phyloP scores from a whole-genome alignment of 257 asterid species.

The Ilex aquifolium region DNA sequence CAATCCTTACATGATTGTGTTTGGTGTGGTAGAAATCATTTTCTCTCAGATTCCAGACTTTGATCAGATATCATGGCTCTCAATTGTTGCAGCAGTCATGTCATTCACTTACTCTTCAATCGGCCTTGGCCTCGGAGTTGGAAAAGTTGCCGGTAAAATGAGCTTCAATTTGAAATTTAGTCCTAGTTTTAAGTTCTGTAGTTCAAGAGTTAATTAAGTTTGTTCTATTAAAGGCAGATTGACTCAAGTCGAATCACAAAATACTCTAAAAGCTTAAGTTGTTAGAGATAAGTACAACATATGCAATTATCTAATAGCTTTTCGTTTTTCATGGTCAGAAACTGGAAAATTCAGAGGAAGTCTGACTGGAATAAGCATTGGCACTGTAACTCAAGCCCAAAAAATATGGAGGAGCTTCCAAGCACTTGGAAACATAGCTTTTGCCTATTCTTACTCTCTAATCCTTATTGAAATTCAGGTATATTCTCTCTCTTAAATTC shows the following conservation, averaged over 20 bases:
- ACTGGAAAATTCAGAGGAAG: slow-evolving; percentile 59
- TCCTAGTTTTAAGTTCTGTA: too few relatives aligned
- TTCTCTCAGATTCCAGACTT: slow-evolving; percentile 53
- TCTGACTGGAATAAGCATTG: slow-evolving; percentile 68
- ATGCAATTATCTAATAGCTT: background rate
- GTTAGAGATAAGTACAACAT: too few relatives aligned
- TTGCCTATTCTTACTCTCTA: slow-evolving; percentile 81
- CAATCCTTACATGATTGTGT: slow-evolving; percentile 49
- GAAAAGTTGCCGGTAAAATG: slow-evolving; percentile 40
- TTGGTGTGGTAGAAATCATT: slow-evolving; percentile 35
- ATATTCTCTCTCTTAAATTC: slow-evolving; percentile 11
- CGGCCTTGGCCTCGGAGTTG: slow-evolving; percentile 52
- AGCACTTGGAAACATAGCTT: slow-evolving; percentile 80
- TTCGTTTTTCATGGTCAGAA: slow-evolving; percentile 23
- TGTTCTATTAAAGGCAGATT: background rate
- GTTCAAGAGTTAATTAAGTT: too few relatives aligned
- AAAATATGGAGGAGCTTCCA: slow-evolving; percentile 79
- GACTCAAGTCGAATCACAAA: background rate
- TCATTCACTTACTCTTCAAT: slow-evolving; percentile 49
- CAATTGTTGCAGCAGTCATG: slow-evolving; percentile 54
- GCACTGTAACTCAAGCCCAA: slow-evolving; percentile 45
- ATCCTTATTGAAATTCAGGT: slow-evolving; percentile 60
- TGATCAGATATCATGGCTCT: slow-evolving; percentile 52
- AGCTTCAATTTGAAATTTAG: too few relatives aligned
- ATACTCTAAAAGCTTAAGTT: too few relatives aligned